Evolutionary conservation across 139 green algal species (phyloP), one percentile per base, ranked within the genome.

Genomic region (Chlamydomonas urium): DNA sequence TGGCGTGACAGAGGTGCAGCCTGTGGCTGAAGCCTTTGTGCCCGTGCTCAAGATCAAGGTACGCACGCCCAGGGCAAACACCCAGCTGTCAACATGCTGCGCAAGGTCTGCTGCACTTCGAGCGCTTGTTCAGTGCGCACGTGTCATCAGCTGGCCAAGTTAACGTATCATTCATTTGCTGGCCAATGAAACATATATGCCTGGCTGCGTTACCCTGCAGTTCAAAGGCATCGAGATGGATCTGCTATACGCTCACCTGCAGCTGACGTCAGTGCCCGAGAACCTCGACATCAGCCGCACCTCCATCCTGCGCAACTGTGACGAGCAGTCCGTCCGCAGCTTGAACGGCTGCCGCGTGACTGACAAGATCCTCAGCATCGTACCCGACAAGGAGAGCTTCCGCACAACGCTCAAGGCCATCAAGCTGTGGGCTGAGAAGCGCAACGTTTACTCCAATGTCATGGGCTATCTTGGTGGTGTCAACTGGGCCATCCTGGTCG

Each of bases 401-500:
- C 67, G 53, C 17, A 63, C 53, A 14, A 58, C 63, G 1, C 72
- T 74, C 35, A 75, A 91, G 60, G 80, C 74, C 33, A 71, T 98
- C 59, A 98, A 98, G 87, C 77, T 95, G 38, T 99, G 94, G 94
- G 93, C 93, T 14, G 85, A 94, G 68, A 72, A 74, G 23, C 86
- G 89, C 1, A 89, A 88, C 23, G 85, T 97, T 4, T 93, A 93
- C 84, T 85, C 71, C 72, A 97, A 97, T 77, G 86, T 92, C 2
- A 82, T 82, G 2, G 95, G 95, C 26, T 98, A 93, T 78, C 81
- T 99, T 53, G 94, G 94, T 14, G 95, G 95, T 23, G 90, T 99
- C 31, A 99, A 99, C 75, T 95, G 90, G 88, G 94, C 95, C 47
- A 94, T 99, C 62, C 84, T 99, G 63, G 90, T 96, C 42, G 95